Evolutionary conservation across 2,329 filamentous ascomycete species (phyloP).

Genomic region (Venturia oleaginea): DNA sequence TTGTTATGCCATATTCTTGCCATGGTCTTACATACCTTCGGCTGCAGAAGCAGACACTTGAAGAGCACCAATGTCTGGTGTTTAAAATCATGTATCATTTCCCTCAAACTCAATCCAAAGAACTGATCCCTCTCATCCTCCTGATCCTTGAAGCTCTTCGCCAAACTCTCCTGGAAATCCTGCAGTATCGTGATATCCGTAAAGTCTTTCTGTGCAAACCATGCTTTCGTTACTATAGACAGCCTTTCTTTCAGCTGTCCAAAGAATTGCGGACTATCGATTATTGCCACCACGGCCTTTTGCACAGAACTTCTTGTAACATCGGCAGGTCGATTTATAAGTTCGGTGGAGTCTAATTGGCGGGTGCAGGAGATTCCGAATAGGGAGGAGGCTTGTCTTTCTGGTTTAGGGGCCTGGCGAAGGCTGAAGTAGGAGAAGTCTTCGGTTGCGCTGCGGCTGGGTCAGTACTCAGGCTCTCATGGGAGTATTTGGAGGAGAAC

Average conservation of each 20-base stretch:
- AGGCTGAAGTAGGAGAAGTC: constrained; percentile 99
- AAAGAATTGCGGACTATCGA: constrained; percentile 81
- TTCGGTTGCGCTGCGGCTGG: constrained; percentile 49
- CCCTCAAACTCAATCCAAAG: constrained; percentile 74
- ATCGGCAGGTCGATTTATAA: constrained; percentile 72
- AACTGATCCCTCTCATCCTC: constrained; percentile 77
- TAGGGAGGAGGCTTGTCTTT: constrained; percentile 61
- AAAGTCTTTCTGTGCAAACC: constrained; percentile 94
- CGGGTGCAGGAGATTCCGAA: constrained; percentile 95
- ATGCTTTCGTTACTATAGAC: constrained; percentile 83
- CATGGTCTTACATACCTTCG: constrained; percentile 56
- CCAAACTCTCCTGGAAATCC: constrained; percentile 83
- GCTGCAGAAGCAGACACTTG: constrained; percentile 88
- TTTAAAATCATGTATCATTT: constrained; percentile 89
- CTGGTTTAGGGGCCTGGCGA: constrained; percentile 42
- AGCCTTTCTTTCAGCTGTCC: constrained; percentile 84
- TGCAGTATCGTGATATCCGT: constrained; percentile 81
- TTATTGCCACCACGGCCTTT: constrained; percentile 94
- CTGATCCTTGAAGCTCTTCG: constrained; percentile 46
- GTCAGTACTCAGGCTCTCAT: not conserved
- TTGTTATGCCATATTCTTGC: not conserved
- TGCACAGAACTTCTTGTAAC: constrained; percentile 97
- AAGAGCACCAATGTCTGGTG: constrained; percentile 90
- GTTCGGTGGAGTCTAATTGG: constrained; percentile 70
- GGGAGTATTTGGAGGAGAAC: not conserved